A percentile compares a stretch with the other conserved stretches of the same genome.
These are phyloP conservation scores for Hypoxylon crocopeplum DNA, from an alignment of 495 filamentous ascomycete genomes.

Conservation along the genomic window DNA sequence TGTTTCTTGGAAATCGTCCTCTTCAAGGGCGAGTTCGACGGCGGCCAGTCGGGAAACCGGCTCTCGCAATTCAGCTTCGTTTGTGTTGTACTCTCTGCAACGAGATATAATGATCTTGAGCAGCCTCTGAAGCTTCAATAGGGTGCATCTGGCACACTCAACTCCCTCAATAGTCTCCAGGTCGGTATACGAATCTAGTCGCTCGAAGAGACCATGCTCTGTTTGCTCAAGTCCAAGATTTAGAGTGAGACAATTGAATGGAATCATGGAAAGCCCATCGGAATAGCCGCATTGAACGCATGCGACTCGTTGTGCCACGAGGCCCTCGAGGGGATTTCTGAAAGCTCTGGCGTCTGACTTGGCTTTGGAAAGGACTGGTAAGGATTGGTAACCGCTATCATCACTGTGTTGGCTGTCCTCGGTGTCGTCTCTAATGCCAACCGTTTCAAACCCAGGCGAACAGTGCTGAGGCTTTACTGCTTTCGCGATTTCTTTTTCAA, in stretches of 20 bases:
- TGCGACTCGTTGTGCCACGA: constrained; percentile 87
- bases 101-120: constrained; percentile 48
- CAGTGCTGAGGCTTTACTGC: constrained; percentile 51
- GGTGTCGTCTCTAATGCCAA: constrained; percentile 42
- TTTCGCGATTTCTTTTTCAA: constrained; percentile 77
- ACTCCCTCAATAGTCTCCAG: constrained; percentile 87
- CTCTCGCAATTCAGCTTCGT: constrained; percentile 31
- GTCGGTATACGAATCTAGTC: constrained; percentile 82
- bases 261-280: constrained; percentile 84
- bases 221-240: constrained; percentile 64
- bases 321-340: constrained; percentile 78
- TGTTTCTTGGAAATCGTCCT: constrained; percentile 80
- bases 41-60: constrained; percentile 60
- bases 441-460: constrained; percentile 41
- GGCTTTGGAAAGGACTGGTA: constrained; percentile 33
- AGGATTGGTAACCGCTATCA: constrained; percentile 57
- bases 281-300: constrained; percentile 87
- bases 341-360: constrained; percentile 28
- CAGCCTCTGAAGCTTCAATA: constrained; percentile 56
- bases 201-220: constrained; percentile 72
- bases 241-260: constrained; percentile 93
- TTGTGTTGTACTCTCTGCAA: constrained; percentile 15
- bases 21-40: constrained; percentile 73
- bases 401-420: constrained; percentile 53
- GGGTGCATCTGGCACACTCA: constrained; percentile 89